Base-by-base conservation (phyloP, 225 moss, liverwort and hornwort genomes). In the Rhytidiadelphus loreus region DNA sequence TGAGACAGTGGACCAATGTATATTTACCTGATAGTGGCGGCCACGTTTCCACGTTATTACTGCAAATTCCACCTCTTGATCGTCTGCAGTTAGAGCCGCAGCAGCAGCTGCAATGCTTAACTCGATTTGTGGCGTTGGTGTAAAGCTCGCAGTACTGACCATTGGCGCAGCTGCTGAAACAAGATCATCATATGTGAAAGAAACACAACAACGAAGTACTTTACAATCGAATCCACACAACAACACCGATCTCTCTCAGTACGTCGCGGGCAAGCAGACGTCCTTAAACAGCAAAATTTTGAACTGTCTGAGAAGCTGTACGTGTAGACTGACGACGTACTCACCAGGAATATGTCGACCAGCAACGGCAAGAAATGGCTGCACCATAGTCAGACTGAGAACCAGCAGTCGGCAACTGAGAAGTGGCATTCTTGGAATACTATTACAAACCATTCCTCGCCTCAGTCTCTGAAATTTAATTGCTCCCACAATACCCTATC, bases 311-410 rank as follows among this genome's bases (percentile, higher is more conserved):
- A 46, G 60, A 60, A 62, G 7, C 48, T 32, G 64, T 63, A 83
- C 22, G 39, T 78, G 43, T 65, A 8, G 24, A 48, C 56, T 78
- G 52, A 16, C 5, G 68, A 83, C 52, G 52, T 48, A 79, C 86
- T 91, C 85, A 94, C 93, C 92, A 82, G 92, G 91, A 29, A 92
- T 82, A 68, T 78, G 90, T 79, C 93, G 93, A 76, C 90, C 91
- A 37, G 91, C 90, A 55, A 83, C 87, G 30, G 77, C 91, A 61
- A 92, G 71, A 44, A 89, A 80, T 50, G 85, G 86, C 53, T 89
- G 89, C 89, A 85, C 50, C 91, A 91, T 81, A 6, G 91, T 85
- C 73, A 87, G 72, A 41, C 91, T 87, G 80, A 90, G 88, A 65
- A 94, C 62, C 84, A 91, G 56, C 71, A 86, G 46, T 86, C 86